These are phyloP conservation scores for Fusarium sp. DNA, from an alignment of 2,329 filamentous ascomycete genomes.

Conservation along the genomic window DNA sequence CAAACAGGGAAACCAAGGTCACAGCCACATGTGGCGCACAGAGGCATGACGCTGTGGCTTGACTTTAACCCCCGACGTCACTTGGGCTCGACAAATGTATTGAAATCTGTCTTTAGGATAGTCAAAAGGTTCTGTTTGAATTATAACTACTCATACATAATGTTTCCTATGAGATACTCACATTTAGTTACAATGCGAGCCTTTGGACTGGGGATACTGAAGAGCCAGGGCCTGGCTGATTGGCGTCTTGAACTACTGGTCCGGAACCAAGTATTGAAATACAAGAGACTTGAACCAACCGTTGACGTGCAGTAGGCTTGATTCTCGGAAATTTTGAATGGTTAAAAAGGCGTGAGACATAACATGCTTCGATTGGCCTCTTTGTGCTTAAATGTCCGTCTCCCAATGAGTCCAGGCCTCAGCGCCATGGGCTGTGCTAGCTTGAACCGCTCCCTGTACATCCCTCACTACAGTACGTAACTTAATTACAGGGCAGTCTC, in stretches of 20 bases:
- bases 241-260: not conserved
- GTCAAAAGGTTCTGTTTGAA: not conserved
- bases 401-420: not conserved
- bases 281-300: not conserved
- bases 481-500: not conserved
- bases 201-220: not conserved
- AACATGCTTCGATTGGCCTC: not conserved
- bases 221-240: not conserved
- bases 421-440: not conserved
- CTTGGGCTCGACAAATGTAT: not conserved
- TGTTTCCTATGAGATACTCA: not conserved
- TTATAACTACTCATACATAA: not conserved
- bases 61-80: slow-evolving; percentile 43
- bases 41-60: slow-evolving; percentile 27
- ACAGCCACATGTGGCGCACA: slow-evolving; percentile 7
- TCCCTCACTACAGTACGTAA: not conserved
- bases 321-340: not conserved
- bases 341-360: not conserved
- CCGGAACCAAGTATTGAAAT: not conserved
- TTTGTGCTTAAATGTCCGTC: not conserved
- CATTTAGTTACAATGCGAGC: not conserved
- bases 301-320: not conserved
- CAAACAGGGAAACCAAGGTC: slow-evolving; percentile 20
- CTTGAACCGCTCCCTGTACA: not conserved
- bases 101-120: not conserved